phyloP scores from a whole-genome alignment of 768 basidiomycete species.

The Pleurotus tuoliensis region DNA sequence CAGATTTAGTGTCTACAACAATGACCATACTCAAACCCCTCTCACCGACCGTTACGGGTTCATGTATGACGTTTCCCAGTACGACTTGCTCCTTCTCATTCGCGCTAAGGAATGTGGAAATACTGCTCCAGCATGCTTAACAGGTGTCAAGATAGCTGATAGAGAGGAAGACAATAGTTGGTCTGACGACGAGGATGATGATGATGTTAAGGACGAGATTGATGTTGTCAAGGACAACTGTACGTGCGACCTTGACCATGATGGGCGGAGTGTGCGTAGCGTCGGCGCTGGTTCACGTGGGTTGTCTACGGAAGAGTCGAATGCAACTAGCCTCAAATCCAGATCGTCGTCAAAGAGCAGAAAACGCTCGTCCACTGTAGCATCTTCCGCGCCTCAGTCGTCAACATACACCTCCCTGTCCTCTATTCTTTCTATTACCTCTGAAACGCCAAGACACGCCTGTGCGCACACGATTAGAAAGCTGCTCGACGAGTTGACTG shows the following conservation, averaged over 20 bases:
- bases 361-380: constrained; percentile 36
- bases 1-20: constrained; percentile 45
- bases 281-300: constrained; percentile 2
- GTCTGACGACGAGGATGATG: constrained; percentile 60
- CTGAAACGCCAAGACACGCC: constrained; percentile 66
- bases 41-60: constrained; percentile 89
- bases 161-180: constrained; percentile 75
- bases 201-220: constrained; percentile 28
- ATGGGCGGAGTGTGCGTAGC: constrained; percentile 15
- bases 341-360: constrained; percentile 47
- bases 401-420: constrained; percentile 30
- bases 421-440: constrained; percentile 57
- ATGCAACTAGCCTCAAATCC: constrained; percentile 11
- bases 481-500: constrained; percentile 73
- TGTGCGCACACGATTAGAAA: constrained; percentile 71
- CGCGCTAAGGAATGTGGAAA: constrained; percentile 69
- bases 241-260: constrained; percentile 34
- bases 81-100: constrained; percentile 74
- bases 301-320: constrained; percentile 7
- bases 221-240: constrained; percentile 48
- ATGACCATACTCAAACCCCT: constrained; percentile 50
- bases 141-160: constrained; percentile 86
- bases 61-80: constrained; percentile 81
- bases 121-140: constrained; percentile 79
- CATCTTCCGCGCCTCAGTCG: constrained; percentile 18